Base-by-base conservation (phyloP, 208 protist species). In the Tetramitus jugosus region DNA sequence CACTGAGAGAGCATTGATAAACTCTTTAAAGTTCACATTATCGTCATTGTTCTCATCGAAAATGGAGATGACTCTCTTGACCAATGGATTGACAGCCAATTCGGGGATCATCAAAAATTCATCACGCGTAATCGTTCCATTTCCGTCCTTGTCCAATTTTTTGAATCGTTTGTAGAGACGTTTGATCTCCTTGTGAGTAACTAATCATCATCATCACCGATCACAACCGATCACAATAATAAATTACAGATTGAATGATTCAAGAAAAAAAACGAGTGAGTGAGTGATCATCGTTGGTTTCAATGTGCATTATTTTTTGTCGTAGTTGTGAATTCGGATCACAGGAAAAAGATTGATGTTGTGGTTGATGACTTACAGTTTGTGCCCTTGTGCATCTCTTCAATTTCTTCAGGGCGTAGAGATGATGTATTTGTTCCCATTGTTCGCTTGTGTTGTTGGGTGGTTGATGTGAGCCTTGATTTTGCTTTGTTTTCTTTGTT, bases 21-120 rank as follows among this genome's bases (percentile, higher is more conserved):
- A 95, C 74, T 94, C 91, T 52, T 77, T 86, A 75, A 94, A 94
- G 42, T 93, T 84, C 6, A 93, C 88, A n/a, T 86, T 76, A 60
- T 92, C 80, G 71, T 92, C 82, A 20, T 89, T 82, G 45, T 94
- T 87, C 14, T 40, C 49, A 77, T 95, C 91, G 43, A 95, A 93
- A 4, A 92, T 92, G 13, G 68, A 75, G 14, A 94, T 81, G 3
- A 93, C 84, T 33, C 90, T 78, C 35, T 77, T 65, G 17, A 90
- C 72, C 0, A 94, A 64, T 29, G 88, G 89, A 78, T 91, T 92
- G 42, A 74, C 74, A 10, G 79, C 83, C 10, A 91, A 62, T 43
- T 90, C 88, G 2, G 88, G 88, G 37, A 91, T 87, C 14, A 69
- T 60, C 6, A 87, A 77, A 60, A 91, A 91, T 68, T 91, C 88